Evolutionary conservation across 139 green algal species (phyloP), one percentile per base, ranked within the genome.

Genomic region (Micractinium sp.): DNA sequence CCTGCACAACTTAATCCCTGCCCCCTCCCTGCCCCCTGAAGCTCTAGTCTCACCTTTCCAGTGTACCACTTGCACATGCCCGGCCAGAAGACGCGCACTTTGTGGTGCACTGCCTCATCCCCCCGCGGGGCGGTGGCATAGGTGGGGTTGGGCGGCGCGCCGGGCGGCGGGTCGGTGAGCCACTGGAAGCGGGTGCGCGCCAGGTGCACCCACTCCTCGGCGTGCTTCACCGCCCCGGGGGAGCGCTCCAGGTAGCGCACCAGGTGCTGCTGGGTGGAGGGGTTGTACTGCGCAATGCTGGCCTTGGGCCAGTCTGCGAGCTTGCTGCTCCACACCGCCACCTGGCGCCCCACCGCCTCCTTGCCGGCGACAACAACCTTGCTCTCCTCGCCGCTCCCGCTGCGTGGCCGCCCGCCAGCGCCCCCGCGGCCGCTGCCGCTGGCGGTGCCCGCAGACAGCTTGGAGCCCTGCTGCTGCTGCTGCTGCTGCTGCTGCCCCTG

Each of bases 11-110:
- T n/a, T 9, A 9, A 9, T 56, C 7, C 47, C 5, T 56, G 47
- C 47, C 76, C 39, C 14, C n/a, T 22, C 76, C 76, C 76, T 4
- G 22, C 36, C 36, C 47, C 47, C 47, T 16, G 38, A 1, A 3
- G 7, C 16, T n/a, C 31, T 1, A 3, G 9, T 2, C 67, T 39
- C 56, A 96, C 91, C 60, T 89, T 93, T 29, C 94, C 94, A 3
- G 86, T 33, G 77, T 96, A 96, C 94, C 92, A 95, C 36, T 85
- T 90, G 73, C 86, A 82, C 94, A 96, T 96, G 41, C 78, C 90
- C 16, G 94, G 94, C 94, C 94, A 96, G 89, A 95, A 96, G 19
- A 96, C 79, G 15, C 81, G 56, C 27, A 74, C 56, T 33, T 86
- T 74, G 56, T 25, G 78, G 77, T 91, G 90, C 33, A 96, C 90